A percentile compares a stretch with the other conserved stretches of the same genome.
phyloP scores from a whole-genome alignment of 106 monocot genomes.

The Apostasia ramifera region DNA sequence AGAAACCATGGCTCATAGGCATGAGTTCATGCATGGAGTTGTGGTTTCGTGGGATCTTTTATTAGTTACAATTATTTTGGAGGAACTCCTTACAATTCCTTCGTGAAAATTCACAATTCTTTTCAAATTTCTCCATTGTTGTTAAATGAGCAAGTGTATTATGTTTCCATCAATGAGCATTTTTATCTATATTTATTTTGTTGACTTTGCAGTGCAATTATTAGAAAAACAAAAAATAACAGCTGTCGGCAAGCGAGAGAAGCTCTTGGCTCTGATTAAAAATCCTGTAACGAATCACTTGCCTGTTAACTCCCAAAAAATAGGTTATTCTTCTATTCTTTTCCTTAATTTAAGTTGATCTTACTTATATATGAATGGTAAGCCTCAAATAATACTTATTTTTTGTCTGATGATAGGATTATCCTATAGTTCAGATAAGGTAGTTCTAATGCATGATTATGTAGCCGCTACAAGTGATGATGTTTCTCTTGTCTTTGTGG shows the following conservation, averaged over 20 bases:
- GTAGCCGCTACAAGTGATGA: conserved; percentile 67
- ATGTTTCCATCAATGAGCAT: not conserved
- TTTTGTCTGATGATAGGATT: conserved; percentile 35
- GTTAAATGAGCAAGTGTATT: no score
- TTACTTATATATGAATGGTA: not conserved
- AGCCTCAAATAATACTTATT: not conserved
- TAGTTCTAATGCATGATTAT: conserved; percentile 62
- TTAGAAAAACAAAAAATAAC: conserved; percentile 72
- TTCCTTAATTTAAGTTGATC: not conserved
- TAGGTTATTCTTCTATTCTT: conserved; percentile 38
- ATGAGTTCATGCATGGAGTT: no score
- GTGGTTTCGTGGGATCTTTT: no score
- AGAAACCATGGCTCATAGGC: no score
- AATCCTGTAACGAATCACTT: conserved; percentile 82
- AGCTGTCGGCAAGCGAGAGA: conserved; percentile 80
- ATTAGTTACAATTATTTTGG: no score
- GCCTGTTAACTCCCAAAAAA: conserved; percentile 73
- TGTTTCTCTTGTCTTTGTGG: conserved; percentile 80
- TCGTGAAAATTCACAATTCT: no score
- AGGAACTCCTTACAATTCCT: no score
- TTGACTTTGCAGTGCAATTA: conserved; percentile 47
- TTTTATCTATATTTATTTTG: not conserved
- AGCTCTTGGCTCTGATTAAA: conserved; percentile 91
- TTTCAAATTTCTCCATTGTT: no score
- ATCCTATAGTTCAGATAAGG: conserved; percentile 78